Evolutionary conservation across 2,329 filamentous ascomycete genomes (phyloP).

Genomic region (Grosmannia penicillata): DNA sequence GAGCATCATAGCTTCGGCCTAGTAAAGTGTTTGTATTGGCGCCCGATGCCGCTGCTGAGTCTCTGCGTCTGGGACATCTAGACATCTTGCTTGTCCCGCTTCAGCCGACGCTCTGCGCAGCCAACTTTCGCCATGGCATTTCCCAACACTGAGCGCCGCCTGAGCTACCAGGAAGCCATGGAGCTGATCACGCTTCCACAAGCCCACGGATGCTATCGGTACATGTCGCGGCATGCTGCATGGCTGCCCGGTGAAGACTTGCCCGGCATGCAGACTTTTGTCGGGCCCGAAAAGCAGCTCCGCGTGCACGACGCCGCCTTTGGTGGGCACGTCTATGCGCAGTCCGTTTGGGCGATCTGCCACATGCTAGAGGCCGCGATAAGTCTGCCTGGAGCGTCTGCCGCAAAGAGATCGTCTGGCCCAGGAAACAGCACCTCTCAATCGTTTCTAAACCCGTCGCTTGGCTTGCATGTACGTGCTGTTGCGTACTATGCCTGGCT

Average conservation of each 20-base stretch:
- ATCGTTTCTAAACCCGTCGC: no score
- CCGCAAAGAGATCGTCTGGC: no score
- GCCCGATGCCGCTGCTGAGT: no score
- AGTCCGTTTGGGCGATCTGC: slow-evolving; percentile 23
- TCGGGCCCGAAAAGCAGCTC: slow-evolving; percentile 4
- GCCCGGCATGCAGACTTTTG: slow-evolving; percentile 1
- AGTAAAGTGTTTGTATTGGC: no score
- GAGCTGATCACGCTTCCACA: slow-evolving; percentile 17
- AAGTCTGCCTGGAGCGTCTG: no score
- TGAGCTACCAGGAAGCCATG: slow-evolving; percentile 22
- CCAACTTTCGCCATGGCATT: slow-evolving; percentile 6
- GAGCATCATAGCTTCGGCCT: no score
- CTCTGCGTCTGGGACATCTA: no score
- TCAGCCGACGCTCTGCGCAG: no score
- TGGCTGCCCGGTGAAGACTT: slow-evolving; percentile 20
- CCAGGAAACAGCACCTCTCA: no score
- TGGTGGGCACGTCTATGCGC: slow-evolving; percentile 30
- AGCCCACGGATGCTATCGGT: slow-evolving; percentile 14
- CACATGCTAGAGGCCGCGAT: slow-evolving; percentile 14
- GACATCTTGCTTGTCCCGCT: no score
- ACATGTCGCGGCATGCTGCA: slow-evolving; percentile 19
- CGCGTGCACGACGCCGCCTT: slow-evolving; percentile 16
- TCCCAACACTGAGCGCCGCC: slow-evolving; percentile 9
- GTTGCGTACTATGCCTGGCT: no score
- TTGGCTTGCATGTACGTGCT: slow-evolving; percentile 23